Evolutionary conservation across 1,139 yeast genomes (phyloP).

Genomic region (Debaryomycetaceae sp.): DNA sequence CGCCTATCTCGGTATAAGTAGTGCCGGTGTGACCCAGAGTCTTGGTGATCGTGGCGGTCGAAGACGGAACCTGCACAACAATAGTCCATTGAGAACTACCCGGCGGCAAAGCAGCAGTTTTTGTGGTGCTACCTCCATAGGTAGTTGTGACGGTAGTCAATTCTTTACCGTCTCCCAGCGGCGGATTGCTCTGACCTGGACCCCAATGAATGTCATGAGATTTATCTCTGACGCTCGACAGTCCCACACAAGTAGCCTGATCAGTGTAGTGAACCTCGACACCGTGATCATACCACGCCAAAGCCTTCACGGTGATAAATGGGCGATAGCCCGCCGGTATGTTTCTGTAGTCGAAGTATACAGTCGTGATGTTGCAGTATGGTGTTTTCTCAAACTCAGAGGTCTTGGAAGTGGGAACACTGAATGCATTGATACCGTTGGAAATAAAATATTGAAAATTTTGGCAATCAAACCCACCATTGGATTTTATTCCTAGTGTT

Average conservation of each 20-base stretch:
- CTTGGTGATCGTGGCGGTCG: too few species aligned
- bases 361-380: slow-evolving; percentile 7
- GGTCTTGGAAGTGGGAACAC: slow-evolving; percentile 7
- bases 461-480: slow-evolving; percentile 12
- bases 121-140: slow-evolving; percentile 11
- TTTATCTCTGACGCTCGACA: not conserved
- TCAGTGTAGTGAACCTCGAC: slow-evolving; percentile 6
- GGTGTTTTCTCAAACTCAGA: slow-evolving; percentile 4
- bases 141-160: slow-evolving; percentile 14
- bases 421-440: slow-evolving; percentile 14
- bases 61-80: too few species aligned
- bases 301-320: slow-evolving; percentile 10
- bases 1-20: slow-evolving; percentile 3
- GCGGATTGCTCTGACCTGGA: slow-evolving; percentile 5
- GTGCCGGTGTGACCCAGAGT: too few species aligned
- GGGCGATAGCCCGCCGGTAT: slow-evolving; percentile 24
- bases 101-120: slow-evolving; percentile 7
- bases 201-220: slow-evolving; percentile 3
- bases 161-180: slow-evolving; percentile 12
- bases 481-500: slow-evolving; percentile 10
- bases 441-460: slow-evolving; percentile 12
- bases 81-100: too few species aligned
- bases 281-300: slow-evolving; percentile 1
- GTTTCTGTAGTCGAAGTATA: slow-evolving; percentile 8
- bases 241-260: slow-evolving; percentile 7